A percentile compares a stretch with the other conserved stretches of the same genome.
Conservation (phyloP, 1,139 yeast species). For the Arxiozyma bovina region DNA sequence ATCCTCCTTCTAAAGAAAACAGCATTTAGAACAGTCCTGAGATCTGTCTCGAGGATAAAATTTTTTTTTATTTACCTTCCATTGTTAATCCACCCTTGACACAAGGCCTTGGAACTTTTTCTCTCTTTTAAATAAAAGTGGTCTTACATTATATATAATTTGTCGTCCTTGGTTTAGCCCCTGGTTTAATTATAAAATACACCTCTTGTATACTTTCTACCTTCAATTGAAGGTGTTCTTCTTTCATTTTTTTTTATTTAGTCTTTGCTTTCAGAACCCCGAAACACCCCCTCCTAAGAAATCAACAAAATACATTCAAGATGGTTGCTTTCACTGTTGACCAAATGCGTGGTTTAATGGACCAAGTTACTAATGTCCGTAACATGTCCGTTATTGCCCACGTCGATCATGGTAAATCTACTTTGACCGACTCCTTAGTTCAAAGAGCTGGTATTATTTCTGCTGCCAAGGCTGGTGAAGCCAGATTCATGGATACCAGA, state of each 20-base stretch:
- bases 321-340: slow-evolving; percentile 40
- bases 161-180: not conserved
- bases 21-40: not conserved
- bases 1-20: not conserved
- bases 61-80: not conserved
- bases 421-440: slow-evolving; percentile 97
- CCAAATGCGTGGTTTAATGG: slow-evolving; percentile 98
- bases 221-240: not conserved
- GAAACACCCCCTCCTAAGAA: slow-evolving; percentile 5
- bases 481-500: slow-evolving; percentile 99
- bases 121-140: not conserved
- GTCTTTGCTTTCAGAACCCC: slow-evolving; percentile 5
- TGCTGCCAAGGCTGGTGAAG: slow-evolving; percentile 99
- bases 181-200: not conserved
- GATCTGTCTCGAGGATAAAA: not conserved
- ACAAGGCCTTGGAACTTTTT: not conserved
- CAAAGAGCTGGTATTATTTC: slow-evolving; percentile 99
- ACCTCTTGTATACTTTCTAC: not conserved
- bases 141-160: not conserved
- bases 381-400: slow-evolving; percentile 99
- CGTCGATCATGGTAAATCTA: slow-evolving; percentile 99
- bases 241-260: not conserved
- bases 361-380: slow-evolving; percentile 98
- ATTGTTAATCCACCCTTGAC: not conserved
- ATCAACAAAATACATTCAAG: slow-evolving; percentile 13